A percentile compares a stretch with the other conserved stretches of the same genome.
Evolutionary conservation across 805 yeast species (phyloP).

Genomic region (Zygoascus biomembranicola): DNA sequence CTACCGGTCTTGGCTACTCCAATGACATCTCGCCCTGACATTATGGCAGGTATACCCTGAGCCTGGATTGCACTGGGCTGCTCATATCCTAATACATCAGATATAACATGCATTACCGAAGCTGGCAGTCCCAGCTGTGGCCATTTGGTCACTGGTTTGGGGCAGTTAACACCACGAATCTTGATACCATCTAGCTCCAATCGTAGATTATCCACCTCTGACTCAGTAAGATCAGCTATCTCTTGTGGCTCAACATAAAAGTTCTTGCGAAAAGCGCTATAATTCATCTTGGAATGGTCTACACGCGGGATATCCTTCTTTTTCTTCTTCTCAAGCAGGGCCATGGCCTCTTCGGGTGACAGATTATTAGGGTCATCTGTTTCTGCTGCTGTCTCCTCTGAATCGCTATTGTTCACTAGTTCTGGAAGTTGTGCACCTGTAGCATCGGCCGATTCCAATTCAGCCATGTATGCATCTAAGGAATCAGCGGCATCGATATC

Average conservation of each 20-base stretch:
- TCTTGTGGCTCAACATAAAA: conserved; percentile 60
- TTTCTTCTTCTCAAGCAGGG: conserved; percentile 30
- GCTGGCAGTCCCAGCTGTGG: conserved; percentile 71
- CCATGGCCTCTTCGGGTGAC: conserved; percentile 26
- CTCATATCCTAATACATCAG: conserved; percentile 41
- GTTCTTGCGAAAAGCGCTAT: conserved; percentile 48
- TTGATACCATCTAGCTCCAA: conserved; percentile 54
- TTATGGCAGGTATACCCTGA: conserved; percentile 82
- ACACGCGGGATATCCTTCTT: conserved; percentile 44
- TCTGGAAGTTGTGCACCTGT: conserved; percentile 6
- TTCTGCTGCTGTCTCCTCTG: conserved; percentile 6
- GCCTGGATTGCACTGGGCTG: conserved; percentile 83
- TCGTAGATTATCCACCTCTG: conserved; percentile 51
- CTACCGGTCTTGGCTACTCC: conserved; percentile 97
- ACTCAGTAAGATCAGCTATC: conserved; percentile 37
- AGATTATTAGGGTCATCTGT: conserved; percentile 22
- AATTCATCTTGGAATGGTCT: conserved; percentile 37
- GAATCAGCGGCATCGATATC: conserved; percentile 29
- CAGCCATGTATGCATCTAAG: conserved; percentile 39
- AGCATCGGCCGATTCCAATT: not conserved
- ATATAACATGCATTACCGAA: conserved; percentile 44
- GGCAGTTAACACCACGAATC: conserved; percentile 49
- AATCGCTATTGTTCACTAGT: conserved; percentile 9
- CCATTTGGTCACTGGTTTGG: conserved; percentile 69
- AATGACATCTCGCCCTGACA: conserved; percentile 83